A percentile compares a stretch with the other conserved stretches of the same genome.
Conservation (phyloP, 139 green algal genomes). For the Chlamydomonas sphaeroides region DNA sequence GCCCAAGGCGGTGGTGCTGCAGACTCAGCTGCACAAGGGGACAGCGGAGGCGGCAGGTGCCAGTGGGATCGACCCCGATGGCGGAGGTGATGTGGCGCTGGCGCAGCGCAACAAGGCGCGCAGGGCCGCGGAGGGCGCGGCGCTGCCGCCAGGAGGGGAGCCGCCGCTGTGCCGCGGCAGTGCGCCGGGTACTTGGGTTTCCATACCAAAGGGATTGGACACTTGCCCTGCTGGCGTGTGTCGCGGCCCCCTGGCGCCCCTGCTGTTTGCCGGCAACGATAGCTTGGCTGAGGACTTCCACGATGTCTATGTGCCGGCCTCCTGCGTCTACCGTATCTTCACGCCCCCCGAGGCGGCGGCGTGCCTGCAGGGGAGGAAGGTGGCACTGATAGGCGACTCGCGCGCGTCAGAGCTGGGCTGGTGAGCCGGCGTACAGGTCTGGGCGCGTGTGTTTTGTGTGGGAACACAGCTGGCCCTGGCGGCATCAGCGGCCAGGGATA, state of each 20-base stretch:
- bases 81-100: no score
- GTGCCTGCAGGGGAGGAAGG: background rate
- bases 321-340: background rate
- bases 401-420: background rate
- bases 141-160: background rate
- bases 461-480: no score
- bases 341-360: background rate
- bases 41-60: no score
- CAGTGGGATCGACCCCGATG: no score
- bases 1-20: background rate
- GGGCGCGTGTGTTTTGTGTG: no score
- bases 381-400: slow-evolving; percentile 3
- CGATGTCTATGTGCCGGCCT: background rate
- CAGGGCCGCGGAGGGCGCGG: no score
- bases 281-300: background rate
- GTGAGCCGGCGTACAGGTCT: no score
- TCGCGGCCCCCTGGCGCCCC: background rate
- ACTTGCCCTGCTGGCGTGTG: background rate
- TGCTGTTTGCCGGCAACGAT: background rate
- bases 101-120: no score
- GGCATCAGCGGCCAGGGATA: no score
- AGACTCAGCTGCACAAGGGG: background rate
- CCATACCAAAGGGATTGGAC: background rate
- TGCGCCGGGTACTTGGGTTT: background rate
- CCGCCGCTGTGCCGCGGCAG: background rate